These are phyloP conservation scores for Juglanconis oblonga DNA, from an alignment of 2,329 filamentous ascomycete species.

Conservation along the genomic window DNA sequence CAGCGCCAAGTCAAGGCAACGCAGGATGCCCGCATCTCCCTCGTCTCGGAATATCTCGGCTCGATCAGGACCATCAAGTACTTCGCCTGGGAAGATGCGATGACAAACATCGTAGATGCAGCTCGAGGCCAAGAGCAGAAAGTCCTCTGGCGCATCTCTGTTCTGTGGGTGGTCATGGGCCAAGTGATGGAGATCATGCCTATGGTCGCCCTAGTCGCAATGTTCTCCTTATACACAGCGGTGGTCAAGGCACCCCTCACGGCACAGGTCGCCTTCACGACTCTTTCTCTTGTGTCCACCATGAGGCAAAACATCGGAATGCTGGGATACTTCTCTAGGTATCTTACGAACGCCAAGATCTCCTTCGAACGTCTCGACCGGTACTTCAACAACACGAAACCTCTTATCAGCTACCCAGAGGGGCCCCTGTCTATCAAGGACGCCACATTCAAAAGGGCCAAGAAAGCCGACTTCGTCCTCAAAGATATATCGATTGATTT, in stretches of 20 bases:
- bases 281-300: conserved; percentile 50
- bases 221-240: conserved; percentile 51
- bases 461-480: conserved; percentile 48
- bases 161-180: conserved; percentile 44
- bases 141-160: conserved; percentile 50
- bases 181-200: conserved; percentile 52
- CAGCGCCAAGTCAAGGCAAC: conserved; percentile 52
- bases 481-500: conserved; percentile 49
- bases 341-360: conserved; percentile 40
- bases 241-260: conserved; percentile 46
- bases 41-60: conserved; percentile 55
- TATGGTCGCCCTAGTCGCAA: conserved; percentile 48
- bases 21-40: conserved; percentile 55
- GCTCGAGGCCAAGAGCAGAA: conserved; percentile 51
- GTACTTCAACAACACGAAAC: conserved; percentile 50
- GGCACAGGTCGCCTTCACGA: conserved; percentile 57
- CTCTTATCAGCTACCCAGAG: conserved; percentile 44
- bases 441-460: conserved; percentile 48
- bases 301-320: conserved; percentile 51
- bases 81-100: conserved; percentile 57
- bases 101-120: conserved; percentile 48
- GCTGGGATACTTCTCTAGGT: conserved; percentile 42
- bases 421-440: conserved; percentile 46
- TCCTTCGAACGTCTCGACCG: conserved; percentile 52
- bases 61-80: conserved; percentile 60